A percentile compares a stretch with the other conserved stretches of the same genome.
Conservation (phyloP, 2,329 filamentous ascomycete species). For the Leptographium procerum region DNA sequence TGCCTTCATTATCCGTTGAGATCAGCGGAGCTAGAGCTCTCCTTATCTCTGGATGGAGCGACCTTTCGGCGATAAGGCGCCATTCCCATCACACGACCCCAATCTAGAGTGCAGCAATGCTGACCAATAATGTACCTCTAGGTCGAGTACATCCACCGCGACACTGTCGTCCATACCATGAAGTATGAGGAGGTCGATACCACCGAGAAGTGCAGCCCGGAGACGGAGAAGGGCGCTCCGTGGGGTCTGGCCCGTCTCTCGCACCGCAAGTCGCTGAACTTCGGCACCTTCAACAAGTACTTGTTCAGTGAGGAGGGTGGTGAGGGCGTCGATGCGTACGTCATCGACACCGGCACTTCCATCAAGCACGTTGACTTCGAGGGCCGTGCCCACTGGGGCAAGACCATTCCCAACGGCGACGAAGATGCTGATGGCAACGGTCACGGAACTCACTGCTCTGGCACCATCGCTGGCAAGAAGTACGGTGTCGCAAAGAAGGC, state of each 20-base stretch:
- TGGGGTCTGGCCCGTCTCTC: slow-evolving; percentile 99
- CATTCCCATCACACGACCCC: slow-evolving; percentile 5
- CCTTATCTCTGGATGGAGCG: neutral
- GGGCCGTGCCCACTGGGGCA: slow-evolving; percentile 90
- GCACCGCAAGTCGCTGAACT: slow-evolving; percentile 76
- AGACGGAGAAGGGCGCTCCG: slow-evolving; percentile 84
- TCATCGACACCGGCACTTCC: slow-evolving; percentile 97
- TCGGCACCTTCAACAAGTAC: slow-evolving; percentile 97
- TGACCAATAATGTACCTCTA: slow-evolving; percentile 25
- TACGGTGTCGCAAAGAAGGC: slow-evolving; percentile 99
- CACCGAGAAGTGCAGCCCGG: slow-evolving; percentile 30
- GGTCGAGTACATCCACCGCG: slow-evolving; percentile 95
- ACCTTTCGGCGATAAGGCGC: slow-evolving; percentile 6
- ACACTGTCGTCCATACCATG: slow-evolving; percentile 83
- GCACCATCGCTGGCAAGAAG: slow-evolving; percentile 95
- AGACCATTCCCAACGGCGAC: slow-evolving; percentile 82
- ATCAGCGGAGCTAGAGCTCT: neutral
- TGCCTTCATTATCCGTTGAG: neutral
- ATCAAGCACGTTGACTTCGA: slow-evolving; percentile 91
- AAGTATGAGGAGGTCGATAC: slow-evolving; percentile 30
- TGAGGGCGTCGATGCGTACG: slow-evolving; percentile 96
- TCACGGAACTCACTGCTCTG: slow-evolving; percentile 98
- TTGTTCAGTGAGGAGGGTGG: slow-evolving; percentile 80
- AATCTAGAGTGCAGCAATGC: neutral
- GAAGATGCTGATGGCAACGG: slow-evolving; percentile 90